These are phyloP conservation scores for Populus davidiana DNA, from an alignment of 345 rosid species.

Conservation along the genomic window DNA sequence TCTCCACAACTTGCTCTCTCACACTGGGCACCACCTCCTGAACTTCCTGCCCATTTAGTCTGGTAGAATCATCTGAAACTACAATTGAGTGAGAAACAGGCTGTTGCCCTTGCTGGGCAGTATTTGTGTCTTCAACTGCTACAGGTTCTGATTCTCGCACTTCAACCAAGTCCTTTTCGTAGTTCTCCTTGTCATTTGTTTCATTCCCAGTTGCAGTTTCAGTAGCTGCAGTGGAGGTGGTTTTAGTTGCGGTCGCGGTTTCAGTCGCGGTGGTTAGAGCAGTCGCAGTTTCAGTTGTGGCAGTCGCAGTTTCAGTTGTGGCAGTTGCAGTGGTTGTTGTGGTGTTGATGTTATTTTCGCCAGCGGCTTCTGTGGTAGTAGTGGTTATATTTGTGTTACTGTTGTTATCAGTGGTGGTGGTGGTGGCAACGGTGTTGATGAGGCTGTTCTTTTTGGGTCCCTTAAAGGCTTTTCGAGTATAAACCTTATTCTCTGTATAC, in stretches of 20 bases:
- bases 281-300: not conserved
- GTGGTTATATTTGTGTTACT: not conserved
- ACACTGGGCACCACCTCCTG: conserved; percentile 4
- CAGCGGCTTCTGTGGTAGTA: not conserved
- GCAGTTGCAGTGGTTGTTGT: not conserved
- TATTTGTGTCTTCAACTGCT: conserved; percentile 32
- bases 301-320: not conserved
- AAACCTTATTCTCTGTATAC: conserved; percentile 58
- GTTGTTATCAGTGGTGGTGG: not conserved
- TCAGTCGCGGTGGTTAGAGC: not conserved
- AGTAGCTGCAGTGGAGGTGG: not conserved
- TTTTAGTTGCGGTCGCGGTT: not conserved
- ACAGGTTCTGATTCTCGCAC: conserved; percentile 31
- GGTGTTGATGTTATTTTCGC: not conserved
- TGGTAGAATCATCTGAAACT: conserved; percentile 39
- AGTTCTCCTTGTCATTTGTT: not conserved
- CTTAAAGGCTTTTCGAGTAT: conserved; percentile 70
- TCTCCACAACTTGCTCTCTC: conserved; percentile 2
- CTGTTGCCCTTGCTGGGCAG: conserved; percentile 27
- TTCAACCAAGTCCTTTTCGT: conserved; percentile 28
- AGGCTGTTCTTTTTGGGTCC: conserved; percentile 38
- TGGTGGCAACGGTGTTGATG: not conserved
- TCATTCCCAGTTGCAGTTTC: not conserved
- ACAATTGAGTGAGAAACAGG: conserved; percentile 22
- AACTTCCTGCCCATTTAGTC: conserved; percentile 32